phyloP scores from a whole-genome alignment of 768 basidiomycete species.

The Lyophyllum atratum region DNA sequence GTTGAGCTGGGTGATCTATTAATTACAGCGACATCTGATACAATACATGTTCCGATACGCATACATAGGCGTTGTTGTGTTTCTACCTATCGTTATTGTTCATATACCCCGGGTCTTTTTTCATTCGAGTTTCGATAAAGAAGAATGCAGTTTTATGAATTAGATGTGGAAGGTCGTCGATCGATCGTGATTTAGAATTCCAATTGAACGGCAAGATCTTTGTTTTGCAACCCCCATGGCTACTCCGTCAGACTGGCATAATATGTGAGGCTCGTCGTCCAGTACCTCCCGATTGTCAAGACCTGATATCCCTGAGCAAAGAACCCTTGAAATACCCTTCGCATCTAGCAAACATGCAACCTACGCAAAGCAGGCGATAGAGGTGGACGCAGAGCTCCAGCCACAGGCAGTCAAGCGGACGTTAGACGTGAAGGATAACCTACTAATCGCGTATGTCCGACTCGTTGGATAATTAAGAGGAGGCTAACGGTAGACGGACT shows the following conservation, averaged over 20 bases:
- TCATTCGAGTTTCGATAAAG: neutral
- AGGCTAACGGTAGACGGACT: constrained; percentile 8
- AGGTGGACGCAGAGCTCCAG: constrained; percentile 86
- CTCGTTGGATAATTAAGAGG: neutral
- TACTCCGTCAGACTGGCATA: constrained; percentile 46
- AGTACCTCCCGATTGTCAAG: neutral
- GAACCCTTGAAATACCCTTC: constrained; percentile 80
- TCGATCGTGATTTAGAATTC: neutral
- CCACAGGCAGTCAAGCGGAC: constrained; percentile 75
- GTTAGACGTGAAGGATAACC: constrained; percentile 65
- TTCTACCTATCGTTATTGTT: constrained; percentile 16
- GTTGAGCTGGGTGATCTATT: constrained; percentile 22
- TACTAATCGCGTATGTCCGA: constrained; percentile 71
- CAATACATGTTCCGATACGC: constrained; percentile 1
- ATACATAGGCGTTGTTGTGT: constrained; percentile 6
- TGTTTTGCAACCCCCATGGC: constrained; percentile 11
- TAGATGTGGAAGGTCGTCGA: neutral
- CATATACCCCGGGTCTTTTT: constrained; percentile 12
- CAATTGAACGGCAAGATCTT: neutral
- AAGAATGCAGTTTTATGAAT: neutral
- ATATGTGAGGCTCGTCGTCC: constrained; percentile 41
- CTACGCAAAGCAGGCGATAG: constrained; percentile 82
- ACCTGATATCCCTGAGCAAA: constrained; percentile 14
- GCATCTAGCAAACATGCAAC: constrained; percentile 69
- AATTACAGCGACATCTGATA: constrained; percentile 17